phyloP scores from a whole-genome alignment of 768 basidiomycete genomes.

The Austroboletus festivus region DNA sequence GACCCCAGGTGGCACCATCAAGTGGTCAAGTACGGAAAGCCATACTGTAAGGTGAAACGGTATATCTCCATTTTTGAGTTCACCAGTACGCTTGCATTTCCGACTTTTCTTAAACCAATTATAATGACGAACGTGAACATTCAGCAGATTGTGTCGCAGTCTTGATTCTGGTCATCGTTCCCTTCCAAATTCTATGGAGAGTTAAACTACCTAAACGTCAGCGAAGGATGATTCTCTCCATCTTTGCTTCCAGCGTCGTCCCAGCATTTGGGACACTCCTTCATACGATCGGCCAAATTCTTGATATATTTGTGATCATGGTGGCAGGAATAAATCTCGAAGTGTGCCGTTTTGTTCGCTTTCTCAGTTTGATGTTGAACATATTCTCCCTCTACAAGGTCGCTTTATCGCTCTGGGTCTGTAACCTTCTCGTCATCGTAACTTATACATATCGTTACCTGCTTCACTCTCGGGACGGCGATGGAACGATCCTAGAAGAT shows the following conservation, averaged over 20 bases:
- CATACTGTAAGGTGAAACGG: neutral
- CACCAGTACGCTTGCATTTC: constrained; percentile 7
- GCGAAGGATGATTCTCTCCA: constrained; percentile 17
- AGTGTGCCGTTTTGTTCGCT: constrained; percentile 5
- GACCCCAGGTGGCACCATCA: constrained; percentile 3
- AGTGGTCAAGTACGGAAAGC: neutral
- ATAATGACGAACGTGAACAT: neutral
- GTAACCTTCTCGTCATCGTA: constrained; percentile 24
- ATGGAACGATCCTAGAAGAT: neutral
- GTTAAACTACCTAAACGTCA: constrained; percentile 12
- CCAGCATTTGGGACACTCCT: constrained; percentile 11
- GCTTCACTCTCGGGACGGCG: neutral
- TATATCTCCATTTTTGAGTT: constrained; percentile 4
- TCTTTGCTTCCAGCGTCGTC: constrained; percentile 16
- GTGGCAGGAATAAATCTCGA: constrained; percentile 17
- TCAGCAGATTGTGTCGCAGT: constrained; percentile 10
- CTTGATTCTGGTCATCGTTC: constrained; percentile 11
- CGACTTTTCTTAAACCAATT: neutral
- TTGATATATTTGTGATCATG: neutral
- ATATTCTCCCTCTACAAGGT: too few relatives aligned
- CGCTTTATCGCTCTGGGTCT: constrained; percentile 16
- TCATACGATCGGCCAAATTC: constrained; percentile 2
- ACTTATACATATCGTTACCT: constrained; percentile 16
- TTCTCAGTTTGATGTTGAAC: neutral
- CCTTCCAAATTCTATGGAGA: constrained; percentile 15